A percentile compares a stretch with the other conserved stretches of the same genome.
Evolutionary conservation across 2,329 filamentous ascomycete species (phyloP).

Genomic region (Trichoderma sp.): DNA sequence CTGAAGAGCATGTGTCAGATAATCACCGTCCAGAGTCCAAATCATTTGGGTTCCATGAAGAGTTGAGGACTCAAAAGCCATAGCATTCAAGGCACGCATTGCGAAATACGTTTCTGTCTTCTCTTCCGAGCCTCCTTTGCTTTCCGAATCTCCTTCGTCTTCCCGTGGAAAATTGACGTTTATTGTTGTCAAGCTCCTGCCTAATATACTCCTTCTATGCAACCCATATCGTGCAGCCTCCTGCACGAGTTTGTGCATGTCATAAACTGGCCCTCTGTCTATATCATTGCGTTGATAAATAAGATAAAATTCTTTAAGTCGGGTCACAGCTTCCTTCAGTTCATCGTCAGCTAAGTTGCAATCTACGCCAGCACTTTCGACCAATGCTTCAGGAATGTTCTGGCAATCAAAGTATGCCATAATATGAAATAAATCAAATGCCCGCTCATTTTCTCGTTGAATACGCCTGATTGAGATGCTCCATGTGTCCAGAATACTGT

Average conservation of each 20-base stretch:
- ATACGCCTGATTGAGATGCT: not conserved
- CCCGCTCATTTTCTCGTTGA: not conserved
- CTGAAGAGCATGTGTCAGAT: not conserved
- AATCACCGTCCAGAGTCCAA: fast-evolving
- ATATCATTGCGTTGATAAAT: no score
- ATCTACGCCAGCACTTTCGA: not conserved
- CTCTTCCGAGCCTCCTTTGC: no score
- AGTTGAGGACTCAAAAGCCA: no score
- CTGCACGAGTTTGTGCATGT: not conserved
- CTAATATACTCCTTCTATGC: not conserved
- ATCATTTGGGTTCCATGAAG: no score
- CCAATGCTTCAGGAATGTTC: fast-evolving
- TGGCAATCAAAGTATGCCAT: not conserved
- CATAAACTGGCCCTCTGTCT: no score
- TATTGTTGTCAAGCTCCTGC: not conserved
- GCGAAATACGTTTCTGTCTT: not conserved
- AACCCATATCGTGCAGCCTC: not conserved
- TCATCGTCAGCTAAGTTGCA: not conserved
- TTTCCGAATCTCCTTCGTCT: no score
- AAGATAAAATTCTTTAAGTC: not conserved
- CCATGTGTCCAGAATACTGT: not conserved
- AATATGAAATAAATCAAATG: not conserved
- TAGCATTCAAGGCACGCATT: fast-evolving
- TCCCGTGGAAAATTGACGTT: no score
- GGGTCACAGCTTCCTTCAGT: not conserved